phyloP scores from a whole-genome alignment of 2,329 filamentous ascomycete species.

The Colletotrichum noveboracense region DNA sequence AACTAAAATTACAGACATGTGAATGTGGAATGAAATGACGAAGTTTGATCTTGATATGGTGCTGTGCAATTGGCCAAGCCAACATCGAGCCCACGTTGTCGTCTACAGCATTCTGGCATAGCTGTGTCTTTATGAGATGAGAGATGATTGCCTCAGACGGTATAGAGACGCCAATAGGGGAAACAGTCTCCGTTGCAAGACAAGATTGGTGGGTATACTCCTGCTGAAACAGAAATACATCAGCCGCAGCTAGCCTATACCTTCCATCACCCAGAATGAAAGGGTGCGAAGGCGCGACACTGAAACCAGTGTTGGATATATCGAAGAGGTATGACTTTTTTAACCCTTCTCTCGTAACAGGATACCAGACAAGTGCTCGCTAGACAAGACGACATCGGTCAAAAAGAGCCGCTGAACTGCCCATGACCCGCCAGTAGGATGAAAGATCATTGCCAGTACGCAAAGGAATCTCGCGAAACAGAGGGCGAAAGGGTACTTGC shows the following conservation, averaged over 20 bases:
- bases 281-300: not conserved
- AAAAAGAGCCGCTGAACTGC: not conserved
- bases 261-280: not conserved
- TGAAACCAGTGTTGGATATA: not conserved
- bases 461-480: not conserved
- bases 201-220: not conserved
- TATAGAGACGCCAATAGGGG: not conserved
- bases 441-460: not conserved
- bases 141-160: not conserved
- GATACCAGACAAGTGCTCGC: not conserved
- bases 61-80: not conserved
- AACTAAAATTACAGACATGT: not conserved
- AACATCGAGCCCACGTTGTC: not conserved
- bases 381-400: not conserved
- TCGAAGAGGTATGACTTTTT: not conserved
- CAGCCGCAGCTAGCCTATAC: not conserved
- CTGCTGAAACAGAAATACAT: not conserved
- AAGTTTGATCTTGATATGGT: not conserved
- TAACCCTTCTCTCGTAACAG: not conserved
- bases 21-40: not conserved
- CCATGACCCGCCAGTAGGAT: not conserved
- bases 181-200: not conserved
- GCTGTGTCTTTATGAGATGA: not conserved
- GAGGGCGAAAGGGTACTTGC: not conserved
- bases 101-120: not conserved